Evolutionary conservation across 805 yeast species (phyloP).

Genomic region (Candida argentea): DNA sequence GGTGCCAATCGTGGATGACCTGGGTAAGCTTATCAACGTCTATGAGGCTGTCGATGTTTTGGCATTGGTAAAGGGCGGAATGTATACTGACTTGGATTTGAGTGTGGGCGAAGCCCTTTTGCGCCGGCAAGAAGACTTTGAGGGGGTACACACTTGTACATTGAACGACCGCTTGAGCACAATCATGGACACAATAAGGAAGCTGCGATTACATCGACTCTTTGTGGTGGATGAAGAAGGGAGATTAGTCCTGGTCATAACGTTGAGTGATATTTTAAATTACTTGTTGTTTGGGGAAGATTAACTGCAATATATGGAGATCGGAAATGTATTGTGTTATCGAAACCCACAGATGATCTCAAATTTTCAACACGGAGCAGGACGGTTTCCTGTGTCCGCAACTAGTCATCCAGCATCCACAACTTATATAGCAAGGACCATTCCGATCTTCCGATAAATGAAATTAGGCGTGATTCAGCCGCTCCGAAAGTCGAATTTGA

Average conservation of each 20-base stretch:
- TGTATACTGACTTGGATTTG: slow-evolving; percentile 79
- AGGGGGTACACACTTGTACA: slow-evolving; percentile 96
- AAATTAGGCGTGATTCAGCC: too few relatives aligned
- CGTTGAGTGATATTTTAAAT: slow-evolving; percentile 81
- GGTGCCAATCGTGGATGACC: slow-evolving; percentile 84
- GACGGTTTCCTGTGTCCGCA: not conserved
- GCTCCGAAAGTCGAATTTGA: too few relatives aligned
- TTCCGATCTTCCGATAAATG: too few relatives aligned
- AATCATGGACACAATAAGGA: slow-evolving; percentile 85
- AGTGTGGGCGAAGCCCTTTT: slow-evolving; percentile 94
- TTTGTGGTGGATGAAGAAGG: slow-evolving; percentile 86
- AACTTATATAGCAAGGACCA: too few relatives aligned
- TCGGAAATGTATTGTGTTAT: not conserved
- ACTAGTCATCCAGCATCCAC: too few relatives aligned
- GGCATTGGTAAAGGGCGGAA: slow-evolving; percentile 87
- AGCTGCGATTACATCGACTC: slow-evolving; percentile 82
- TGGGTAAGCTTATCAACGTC: slow-evolving; percentile 61
- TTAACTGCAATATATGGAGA: slow-evolving; percentile 6
- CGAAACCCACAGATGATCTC: not conserved
- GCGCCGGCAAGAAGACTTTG: slow-evolving; percentile 91
- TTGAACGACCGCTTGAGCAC: slow-evolving; percentile 77
- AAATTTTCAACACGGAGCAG: not conserved
- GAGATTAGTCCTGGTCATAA: slow-evolving; percentile 69
- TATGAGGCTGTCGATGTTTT: slow-evolving; percentile 95
- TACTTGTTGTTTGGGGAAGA: slow-evolving; percentile 64